Conservation (phyloP, 257 asterid species). For the Fraxinus quadrangulata region DNA sequence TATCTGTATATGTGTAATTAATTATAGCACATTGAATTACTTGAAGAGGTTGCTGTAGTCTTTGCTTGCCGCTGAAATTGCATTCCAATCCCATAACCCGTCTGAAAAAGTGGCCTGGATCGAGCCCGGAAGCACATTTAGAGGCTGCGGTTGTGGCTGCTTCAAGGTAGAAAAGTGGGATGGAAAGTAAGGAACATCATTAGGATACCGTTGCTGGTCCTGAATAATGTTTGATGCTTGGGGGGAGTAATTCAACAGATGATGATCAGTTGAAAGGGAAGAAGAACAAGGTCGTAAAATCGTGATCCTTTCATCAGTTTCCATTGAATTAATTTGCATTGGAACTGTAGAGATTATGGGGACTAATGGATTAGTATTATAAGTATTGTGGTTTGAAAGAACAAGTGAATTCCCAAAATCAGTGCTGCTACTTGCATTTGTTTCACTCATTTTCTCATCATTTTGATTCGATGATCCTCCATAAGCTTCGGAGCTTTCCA, state of each 20-base stretch:
- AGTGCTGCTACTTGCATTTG: slow-evolving; percentile 11
- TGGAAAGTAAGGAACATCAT: not conserved
- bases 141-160: not conserved
- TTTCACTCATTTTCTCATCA: slow-evolving; percentile 17
- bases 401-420: not conserved
- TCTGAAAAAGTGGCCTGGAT: slow-evolving; percentile 7
- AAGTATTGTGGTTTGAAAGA: not conserved
- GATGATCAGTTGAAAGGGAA: not conserved
- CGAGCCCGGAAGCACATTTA: not conserved
- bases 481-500: not conserved
- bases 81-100: slow-evolving; percentile 12
- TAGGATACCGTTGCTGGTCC: not conserved
- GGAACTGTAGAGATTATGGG: not conserved
- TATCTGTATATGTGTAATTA: too few species aligned
- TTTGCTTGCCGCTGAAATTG: not conserved
- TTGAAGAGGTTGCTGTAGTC: slow-evolving; percentile 5
- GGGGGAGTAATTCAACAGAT: not conserved
- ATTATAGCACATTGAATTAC: not conserved
- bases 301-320: not conserved
- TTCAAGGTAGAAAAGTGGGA: not conserved
- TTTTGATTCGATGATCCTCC: not conserved
- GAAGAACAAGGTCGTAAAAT: not conserved
- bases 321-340: not conserved
- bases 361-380: not conserved
- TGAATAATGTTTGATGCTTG: too few species aligned